Percentiles rank a stretch among this genome's conserved stretches.
Conservation (phyloP, 2,329 filamentous ascomycete species). For the Fusarium annulatum region DNA sequence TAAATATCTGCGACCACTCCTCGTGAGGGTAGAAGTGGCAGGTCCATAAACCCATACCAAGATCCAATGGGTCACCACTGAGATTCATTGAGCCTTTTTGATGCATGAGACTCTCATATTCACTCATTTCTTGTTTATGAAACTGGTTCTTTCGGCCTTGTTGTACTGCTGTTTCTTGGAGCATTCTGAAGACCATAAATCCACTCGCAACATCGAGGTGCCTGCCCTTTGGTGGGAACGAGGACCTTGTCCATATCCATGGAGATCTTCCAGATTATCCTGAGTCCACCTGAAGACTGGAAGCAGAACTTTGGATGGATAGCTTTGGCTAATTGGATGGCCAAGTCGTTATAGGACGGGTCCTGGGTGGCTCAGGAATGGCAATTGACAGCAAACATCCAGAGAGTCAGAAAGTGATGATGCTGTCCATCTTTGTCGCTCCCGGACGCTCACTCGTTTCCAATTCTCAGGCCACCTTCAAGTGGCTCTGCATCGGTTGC, state of each 20-base stretch:
- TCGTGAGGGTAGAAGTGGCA: conserved; percentile 62
- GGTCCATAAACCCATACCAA: conserved; percentile 70
- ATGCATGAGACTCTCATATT: conserved; percentile 62
- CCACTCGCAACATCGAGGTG: conserved; percentile 68
- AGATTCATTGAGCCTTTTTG: conserved; percentile 56
- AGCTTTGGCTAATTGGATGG: conserved; percentile 62
- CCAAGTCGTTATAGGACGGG: conserved; percentile 60
- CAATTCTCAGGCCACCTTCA: conserved; percentile 67
- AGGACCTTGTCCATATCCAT: conserved; percentile 59
- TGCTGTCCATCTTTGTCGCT: conserved; percentile 69
- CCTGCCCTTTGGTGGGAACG: conserved; percentile 64
- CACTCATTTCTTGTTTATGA: conserved; percentile 61
- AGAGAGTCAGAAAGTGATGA: conserved; percentile 70
- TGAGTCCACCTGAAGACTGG: conserved; percentile 28
- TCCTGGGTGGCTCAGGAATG: conserved; percentile 60
- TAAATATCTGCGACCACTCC: conserved; percentile 58
- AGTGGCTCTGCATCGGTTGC: conserved; percentile 64
- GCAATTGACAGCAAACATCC: conserved; percentile 71
- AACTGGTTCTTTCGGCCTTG: conserved; percentile 44
- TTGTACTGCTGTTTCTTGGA: conserved; percentile 55
- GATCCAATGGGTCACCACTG: conserved; percentile 63
- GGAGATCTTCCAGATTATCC: conserved; percentile 68
- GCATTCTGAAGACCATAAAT: conserved; percentile 60
- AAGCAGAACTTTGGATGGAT: conserved; percentile 64
- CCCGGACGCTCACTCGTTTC: conserved; percentile 61